Evolutionary conservation across 768 basidiomycete species (phyloP), one percentile per base, ranked within the genome.

Genomic region (Russula sp.): DNA sequence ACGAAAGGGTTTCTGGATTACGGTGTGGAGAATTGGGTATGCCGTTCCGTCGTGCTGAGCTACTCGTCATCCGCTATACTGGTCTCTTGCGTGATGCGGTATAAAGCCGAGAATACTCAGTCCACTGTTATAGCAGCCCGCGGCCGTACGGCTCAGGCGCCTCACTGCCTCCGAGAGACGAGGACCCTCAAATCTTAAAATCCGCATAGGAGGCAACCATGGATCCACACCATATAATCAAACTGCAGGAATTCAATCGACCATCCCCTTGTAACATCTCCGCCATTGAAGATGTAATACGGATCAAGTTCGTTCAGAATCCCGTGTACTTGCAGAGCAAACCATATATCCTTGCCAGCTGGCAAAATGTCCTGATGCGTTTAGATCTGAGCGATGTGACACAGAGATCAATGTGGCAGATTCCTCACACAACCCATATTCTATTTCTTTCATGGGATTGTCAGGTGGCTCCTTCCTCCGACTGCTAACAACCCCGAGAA

Each of bases 121-220:
- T 36, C 18, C 14, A 26, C n/a, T n/a, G 34, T 32, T 54, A 48
- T 46, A 44, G 9, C 24, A 14, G 30, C 34, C 50, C 28, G 55
- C 49, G 61, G 64, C 64, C 59, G 22, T 44, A 61, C 59, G 34
- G 36, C 18, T 40, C 38, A 40, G 16, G 51, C 30, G 40, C 26
- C 49, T 56, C 38, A 22, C 48, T 57, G 38, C 28, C 18, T 46
- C 56, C 38, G 0, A 38, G 28, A 24, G 22, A 22, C 10, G 32
- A 61, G 34, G 10, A n/a, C 36, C 44, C 59, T 46, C 63, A 55
- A 59, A 50, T 11, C 7, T 20, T 44, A 53, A 51, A 55, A 64
- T 28, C 9, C 26, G 48, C 24, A 30, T 58, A 50, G 22, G 22
- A 48, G 20, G 3, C 40, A 26, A 64, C 26, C 26, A 49, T 52